Base-by-base conservation (phyloP, 208 protist species). In the Acanthamoeba healyi region DNA sequence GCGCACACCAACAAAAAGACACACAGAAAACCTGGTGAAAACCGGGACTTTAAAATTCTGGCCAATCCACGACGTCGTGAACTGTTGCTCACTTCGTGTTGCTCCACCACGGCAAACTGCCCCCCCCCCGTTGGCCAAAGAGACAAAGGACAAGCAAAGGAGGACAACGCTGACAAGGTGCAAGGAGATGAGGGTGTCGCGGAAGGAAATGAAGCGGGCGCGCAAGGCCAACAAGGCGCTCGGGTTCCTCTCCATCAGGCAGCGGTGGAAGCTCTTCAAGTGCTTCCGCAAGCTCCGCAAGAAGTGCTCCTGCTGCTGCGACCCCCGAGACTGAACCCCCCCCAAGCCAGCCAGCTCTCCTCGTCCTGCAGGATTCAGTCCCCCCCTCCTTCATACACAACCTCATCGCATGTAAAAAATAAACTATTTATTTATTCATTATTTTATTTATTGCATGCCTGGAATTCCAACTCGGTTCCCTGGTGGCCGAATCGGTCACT, bases 201-300 rank as follows among this genome's bases (percentile, higher is more conserved):
- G 58, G 29, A 77, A 77, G 26, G 74, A 84, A 2, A 44, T 84
- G 42, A 84, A 84, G 46, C n/a, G 74, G 46, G 74, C 74, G 24
- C 38, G 19, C 22, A 84, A 84, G 32, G 74, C 74, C 42, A 84
- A 84, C 32, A 84, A 84, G 29, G 74, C 74, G 10, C 42, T 84
- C 12, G 19, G 74, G 4, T 84, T 40, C 74, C 74, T 84, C 14
- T 84, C 74, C 46, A 12, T 84, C 5, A 49, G 36, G 42, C 74
- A 84, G 32, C 74, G 74, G 32, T 84, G 74, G 74, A 84, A 84
- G 44, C 74, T 84, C 14, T 84, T 84, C 74, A 84, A 84, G 46
- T 84, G 74, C 29, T 84, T 84, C 32, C 74, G 74, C 44, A 84
- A 84, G 44, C 24, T 84, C 7, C 42, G 44, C 1, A 84, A 84